Percentiles rank a stretch among this genome's conserved stretches.
Conservation (phyloP, 169 alveolate genomes). For the Eimeria sp. region DNA sequence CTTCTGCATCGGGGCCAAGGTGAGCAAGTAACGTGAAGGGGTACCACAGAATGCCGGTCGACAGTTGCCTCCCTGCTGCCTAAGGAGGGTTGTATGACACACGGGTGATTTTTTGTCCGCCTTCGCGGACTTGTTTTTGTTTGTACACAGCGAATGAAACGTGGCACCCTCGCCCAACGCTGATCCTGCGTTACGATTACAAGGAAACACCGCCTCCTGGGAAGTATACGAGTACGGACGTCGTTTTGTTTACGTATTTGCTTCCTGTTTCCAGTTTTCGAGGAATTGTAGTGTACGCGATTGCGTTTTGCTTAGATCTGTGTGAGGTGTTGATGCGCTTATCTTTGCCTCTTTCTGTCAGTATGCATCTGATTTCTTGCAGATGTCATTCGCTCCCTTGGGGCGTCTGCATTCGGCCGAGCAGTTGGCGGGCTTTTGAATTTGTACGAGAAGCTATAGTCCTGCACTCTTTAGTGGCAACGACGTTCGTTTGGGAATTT, state of each 20-base stretch:
- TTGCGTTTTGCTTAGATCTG: too few relatives aligned
- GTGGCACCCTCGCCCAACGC: constrained; percentile 78
- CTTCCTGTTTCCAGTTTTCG: not conserved
- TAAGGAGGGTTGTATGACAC: not conserved
- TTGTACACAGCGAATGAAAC: constrained; percentile 64
- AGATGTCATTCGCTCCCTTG: constrained; percentile 42
- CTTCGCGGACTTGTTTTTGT: not conserved
- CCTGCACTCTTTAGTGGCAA: not conserved
- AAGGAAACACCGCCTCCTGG: constrained; percentile 82
- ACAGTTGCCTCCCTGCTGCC: not conserved
- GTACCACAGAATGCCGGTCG: not conserved
- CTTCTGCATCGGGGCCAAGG: constrained; percentile 74
- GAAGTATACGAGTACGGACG: constrained; percentile 43
- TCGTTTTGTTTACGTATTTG: not conserved
- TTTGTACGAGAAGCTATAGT: constrained; percentile 39
- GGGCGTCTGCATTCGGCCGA: constrained; percentile 61
- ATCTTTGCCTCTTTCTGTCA: not conserved
- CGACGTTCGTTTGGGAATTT: not conserved
- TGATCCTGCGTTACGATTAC: constrained; percentile 78
- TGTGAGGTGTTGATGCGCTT: not conserved
- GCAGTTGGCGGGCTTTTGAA: constrained; percentile 35
- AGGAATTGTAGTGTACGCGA: not conserved
- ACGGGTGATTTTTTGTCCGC: not conserved
- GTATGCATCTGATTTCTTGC: not conserved
- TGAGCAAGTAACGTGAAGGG: not conserved